Percentiles rank a stretch among this genome's conserved stretches.
These are phyloP conservation scores for Paracoccidioides brasiliensis DNA, from an alignment of 2,329 filamentous ascomycete species.

Conservation along the genomic window DNA sequence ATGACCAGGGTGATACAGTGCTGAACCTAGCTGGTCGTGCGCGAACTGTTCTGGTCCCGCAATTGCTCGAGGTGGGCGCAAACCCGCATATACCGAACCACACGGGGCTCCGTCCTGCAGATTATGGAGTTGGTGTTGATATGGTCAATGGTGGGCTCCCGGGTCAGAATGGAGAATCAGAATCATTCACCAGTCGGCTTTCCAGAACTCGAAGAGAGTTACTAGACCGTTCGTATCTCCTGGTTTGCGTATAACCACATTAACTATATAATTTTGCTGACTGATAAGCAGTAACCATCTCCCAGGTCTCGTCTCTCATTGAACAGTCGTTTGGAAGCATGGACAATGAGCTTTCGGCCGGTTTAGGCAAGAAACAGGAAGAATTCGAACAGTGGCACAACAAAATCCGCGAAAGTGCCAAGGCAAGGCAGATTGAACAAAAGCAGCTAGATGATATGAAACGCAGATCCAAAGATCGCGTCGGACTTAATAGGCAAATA, in stretches of 20 bases:
- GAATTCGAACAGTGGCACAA: slow-evolving; percentile 70
- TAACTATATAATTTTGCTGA: slow-evolving; percentile 22
- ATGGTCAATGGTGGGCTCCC: slow-evolving; percentile 35
- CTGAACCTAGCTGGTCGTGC: slow-evolving; percentile 88
- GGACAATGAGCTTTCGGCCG: slow-evolving; percentile 62
- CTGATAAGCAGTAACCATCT: slow-evolving; percentile 22
- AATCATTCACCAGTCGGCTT: slow-evolving; percentile 32
- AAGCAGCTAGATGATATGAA: slow-evolving; percentile 60
- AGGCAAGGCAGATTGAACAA: slow-evolving; percentile 63
- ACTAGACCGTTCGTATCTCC: slow-evolving; percentile 26
- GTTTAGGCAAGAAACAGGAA: slow-evolving; percentile 72
- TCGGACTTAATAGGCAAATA: slow-evolving; percentile 56
- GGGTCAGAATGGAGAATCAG: slow-evolving; percentile 33
- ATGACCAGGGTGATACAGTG: slow-evolving; percentile 88
- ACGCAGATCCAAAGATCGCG: slow-evolving; percentile 49
- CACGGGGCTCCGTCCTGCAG: slow-evolving; percentile 75
- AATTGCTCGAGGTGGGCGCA: slow-evolving; percentile 86
- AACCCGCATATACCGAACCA: slow-evolving; percentile 87
- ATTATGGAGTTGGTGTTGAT: slow-evolving; percentile 80
- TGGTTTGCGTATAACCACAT: not conserved
- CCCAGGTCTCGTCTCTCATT: slow-evolving; percentile 47
- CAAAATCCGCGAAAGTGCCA: slow-evolving; percentile 66
- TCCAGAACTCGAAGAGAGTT: slow-evolving; percentile 35
- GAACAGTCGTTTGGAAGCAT: slow-evolving; percentile 70
- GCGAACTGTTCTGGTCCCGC: slow-evolving; percentile 93